Percentiles rank a stretch among this genome's conserved stretches.
Conservation (phyloP, 225 moss, liverwort and hornwort genomes). For the Polytrichum commune region DNA sequence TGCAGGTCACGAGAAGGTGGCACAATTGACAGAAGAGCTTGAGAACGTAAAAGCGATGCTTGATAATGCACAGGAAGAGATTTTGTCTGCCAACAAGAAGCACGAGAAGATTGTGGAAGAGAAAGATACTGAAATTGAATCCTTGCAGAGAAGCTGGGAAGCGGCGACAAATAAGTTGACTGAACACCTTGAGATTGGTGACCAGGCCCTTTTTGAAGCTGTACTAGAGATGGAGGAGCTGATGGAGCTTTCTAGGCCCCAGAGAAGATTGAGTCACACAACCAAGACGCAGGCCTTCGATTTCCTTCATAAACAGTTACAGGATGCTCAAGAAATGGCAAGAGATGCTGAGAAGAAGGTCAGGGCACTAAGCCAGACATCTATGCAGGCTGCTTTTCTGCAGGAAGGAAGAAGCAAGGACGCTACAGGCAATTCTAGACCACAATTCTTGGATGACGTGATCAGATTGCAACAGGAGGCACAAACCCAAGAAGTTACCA, state of each 20-base stretch:
- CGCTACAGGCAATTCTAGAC: neutral
- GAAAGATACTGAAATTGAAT: conserved; percentile 33
- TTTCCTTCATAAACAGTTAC: conserved; percentile 30
- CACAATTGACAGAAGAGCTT: conserved; percentile 36
- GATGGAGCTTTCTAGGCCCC: conserved; percentile 22
- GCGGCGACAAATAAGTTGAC: conserved; percentile 29
- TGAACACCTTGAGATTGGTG: conserved; percentile 42
- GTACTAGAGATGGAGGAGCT: conserved; percentile 45
- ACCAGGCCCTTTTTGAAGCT: conserved; percentile 45
- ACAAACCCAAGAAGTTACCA: conserved; percentile 11
- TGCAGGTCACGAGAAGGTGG: conserved; percentile 25
- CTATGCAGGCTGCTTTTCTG: neutral
- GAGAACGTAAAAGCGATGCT: conserved; percentile 16
- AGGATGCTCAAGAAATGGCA: conserved; percentile 37
- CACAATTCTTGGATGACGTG: conserved; percentile 1
- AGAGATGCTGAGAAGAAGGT: conserved; percentile 51
- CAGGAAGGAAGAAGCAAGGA: neutral
- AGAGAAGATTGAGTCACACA: conserved; percentile 13
- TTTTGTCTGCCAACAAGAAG: conserved; percentile 7
- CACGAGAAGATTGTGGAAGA: conserved; percentile 17
- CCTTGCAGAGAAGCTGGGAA: conserved; percentile 41
- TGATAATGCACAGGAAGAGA: conserved; percentile 22
- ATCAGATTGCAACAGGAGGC: conserved; percentile 18
- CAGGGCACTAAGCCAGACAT: conserved; percentile 24
- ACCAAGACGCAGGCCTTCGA: conserved; percentile 28